Evolutionary conservation across 768 basidiomycete species (phyloP).

Genomic region (Russula olivacea): DNA sequence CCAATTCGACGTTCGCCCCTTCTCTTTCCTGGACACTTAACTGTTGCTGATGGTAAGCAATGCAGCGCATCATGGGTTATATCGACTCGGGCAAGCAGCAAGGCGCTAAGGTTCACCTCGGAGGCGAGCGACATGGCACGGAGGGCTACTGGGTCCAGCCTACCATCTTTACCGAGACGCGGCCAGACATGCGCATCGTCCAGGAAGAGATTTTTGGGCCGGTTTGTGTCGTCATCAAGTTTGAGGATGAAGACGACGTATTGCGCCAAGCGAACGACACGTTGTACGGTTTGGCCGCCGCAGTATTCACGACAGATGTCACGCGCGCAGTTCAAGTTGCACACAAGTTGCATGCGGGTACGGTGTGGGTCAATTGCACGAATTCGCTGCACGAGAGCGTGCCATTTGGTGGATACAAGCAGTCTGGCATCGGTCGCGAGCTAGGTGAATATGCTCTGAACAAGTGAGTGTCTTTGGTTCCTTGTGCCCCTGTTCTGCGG

Average conservation of each 20-base stretch:
- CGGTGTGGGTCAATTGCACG: conserved; percentile 56
- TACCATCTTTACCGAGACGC: conserved; percentile 55
- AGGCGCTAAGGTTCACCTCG: conserved; percentile 52
- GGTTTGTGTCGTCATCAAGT: conserved; percentile 62
- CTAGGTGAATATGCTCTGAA: conserved; percentile 45
- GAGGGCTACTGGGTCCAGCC: conserved; percentile 61
- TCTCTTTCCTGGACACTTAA: background rate
- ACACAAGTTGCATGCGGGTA: conserved; percentile 74
- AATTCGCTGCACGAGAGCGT: conserved; percentile 39
- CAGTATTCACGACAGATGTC: conserved; percentile 79
- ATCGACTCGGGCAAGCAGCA: conserved; percentile 53
- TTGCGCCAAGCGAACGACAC: conserved; percentile 79
- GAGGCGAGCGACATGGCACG: conserved; percentile 47
- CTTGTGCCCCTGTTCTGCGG: background rate
- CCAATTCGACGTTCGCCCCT: conserved; percentile 57
- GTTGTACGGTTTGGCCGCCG: conserved; percentile 79
- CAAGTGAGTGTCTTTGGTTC: conserved; percentile 26
- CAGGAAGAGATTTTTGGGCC: conserved; percentile 61
- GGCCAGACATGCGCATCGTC: conserved; percentile 51
- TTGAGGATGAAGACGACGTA: conserved; percentile 50
- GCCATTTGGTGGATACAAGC: conserved; percentile 66
- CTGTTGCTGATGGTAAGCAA: background rate
- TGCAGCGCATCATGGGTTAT: conserved; percentile 55
- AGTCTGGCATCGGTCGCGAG: conserved; percentile 64
- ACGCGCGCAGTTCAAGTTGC: conserved; percentile 67